phyloP scores from a whole-genome alignment of 495 filamentous ascomycete species.

The Podospora australis region DNA sequence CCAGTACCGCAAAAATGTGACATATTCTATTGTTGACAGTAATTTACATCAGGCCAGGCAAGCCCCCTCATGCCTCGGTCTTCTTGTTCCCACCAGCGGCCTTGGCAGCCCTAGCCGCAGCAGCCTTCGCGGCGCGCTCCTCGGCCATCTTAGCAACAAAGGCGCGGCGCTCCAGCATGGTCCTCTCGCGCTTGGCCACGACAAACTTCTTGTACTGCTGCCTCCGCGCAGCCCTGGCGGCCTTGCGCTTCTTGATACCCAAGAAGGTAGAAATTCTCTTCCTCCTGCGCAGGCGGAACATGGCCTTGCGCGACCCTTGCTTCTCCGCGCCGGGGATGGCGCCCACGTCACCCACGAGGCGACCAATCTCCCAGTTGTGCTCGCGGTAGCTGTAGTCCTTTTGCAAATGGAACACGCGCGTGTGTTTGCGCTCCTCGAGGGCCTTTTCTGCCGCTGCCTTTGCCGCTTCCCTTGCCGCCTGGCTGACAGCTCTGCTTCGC shows the following conservation, averaged over 20 bases:
- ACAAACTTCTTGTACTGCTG: slow-evolving; percentile 16
- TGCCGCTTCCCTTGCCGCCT: slow-evolving; percentile 27
- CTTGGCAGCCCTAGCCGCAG: background rate
- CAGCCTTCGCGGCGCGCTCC: slow-evolving; percentile 4
- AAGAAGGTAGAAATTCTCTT: slow-evolving; percentile 12
- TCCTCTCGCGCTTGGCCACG: slow-evolving; percentile 14
- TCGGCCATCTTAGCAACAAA: slow-evolving; percentile 6
- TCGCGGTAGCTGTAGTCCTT: slow-evolving; percentile 76
- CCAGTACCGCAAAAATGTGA: background rate
- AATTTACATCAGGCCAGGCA: background rate
- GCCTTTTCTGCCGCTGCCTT: slow-evolving; percentile 15
- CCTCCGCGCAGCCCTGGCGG: slow-evolving; percentile 19
- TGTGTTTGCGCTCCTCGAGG: slow-evolving; percentile 22
- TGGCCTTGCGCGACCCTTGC: slow-evolving; percentile 20
- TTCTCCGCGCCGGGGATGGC: slow-evolving; percentile 24
- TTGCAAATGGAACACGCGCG: slow-evolving; percentile 46
- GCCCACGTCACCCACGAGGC: slow-evolving; percentile 29
- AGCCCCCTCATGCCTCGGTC: slow-evolving; percentile 9
- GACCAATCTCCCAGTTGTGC: slow-evolving; percentile 79
- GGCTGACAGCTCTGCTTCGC: slow-evolving; percentile 25
- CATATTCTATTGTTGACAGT: background rate
- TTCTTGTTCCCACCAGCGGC: background rate
- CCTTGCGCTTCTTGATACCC: slow-evolving; percentile 19
- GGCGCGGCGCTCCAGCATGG: slow-evolving; percentile 6
- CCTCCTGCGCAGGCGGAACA: slow-evolving; percentile 24